Percentiles rank a stretch among this genome's conserved stretches.
Conservation (phyloP, 2,329 filamentous ascomycete species). For the Fusarium coicis region DNA sequence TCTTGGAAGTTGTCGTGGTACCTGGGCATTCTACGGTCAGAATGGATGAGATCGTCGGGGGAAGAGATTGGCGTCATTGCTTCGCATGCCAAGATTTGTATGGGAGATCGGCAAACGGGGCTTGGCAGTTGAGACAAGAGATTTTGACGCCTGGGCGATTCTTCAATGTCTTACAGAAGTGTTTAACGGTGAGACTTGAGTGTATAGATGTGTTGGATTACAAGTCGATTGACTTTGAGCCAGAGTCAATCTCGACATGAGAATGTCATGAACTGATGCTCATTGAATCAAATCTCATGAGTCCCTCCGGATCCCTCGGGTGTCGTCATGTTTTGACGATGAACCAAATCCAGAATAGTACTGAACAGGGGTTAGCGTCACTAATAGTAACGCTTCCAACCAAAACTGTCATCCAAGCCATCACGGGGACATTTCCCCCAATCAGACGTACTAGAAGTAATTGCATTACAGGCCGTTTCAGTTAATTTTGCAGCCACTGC, state of each 20-base stretch:
- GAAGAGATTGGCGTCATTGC: constrained; percentile 11
- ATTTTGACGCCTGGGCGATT: background rate
- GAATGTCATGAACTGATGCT: background rate
- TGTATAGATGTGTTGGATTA: fast-evolving
- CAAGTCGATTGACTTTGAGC: background rate
- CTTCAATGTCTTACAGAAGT: background rate
- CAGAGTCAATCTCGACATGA: background rate
- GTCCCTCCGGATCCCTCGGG: constrained; percentile 24
- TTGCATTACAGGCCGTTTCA: background rate
- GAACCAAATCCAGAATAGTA: background rate
- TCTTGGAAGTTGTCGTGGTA: background rate
- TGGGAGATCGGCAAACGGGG: constrained; percentile 16
- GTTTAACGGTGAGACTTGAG: fast-evolving
- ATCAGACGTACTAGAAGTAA: background rate
- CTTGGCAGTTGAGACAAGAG: constrained; percentile 8
- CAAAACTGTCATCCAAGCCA: background rate
- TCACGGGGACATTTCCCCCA: background rate
- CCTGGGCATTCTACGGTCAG: background rate
- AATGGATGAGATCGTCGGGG: background rate
- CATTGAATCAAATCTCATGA: background rate
- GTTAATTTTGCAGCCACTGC: background rate
- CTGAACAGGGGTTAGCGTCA: background rate
- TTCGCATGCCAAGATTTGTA: constrained; percentile 13
- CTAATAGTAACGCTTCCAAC: background rate
- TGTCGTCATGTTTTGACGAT: constrained; percentile 17